Evolutionary conservation across 2,329 filamentous ascomycete genomes (phyloP).

Genomic region (Colletotrichum tamarilloi): DNA sequence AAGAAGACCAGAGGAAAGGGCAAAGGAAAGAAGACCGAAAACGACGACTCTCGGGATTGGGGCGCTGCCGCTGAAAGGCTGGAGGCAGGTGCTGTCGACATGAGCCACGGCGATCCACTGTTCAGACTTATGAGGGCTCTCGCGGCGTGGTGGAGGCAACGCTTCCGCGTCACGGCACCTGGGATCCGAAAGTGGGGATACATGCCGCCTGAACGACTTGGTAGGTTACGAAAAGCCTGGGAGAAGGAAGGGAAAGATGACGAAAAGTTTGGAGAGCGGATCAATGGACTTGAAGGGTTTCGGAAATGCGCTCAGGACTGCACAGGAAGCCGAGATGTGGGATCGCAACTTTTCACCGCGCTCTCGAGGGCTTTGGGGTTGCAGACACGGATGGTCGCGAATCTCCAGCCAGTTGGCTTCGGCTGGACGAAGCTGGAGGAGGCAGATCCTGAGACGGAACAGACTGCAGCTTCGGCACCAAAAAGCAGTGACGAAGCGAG

Average conservation of each 20-base stretch:
- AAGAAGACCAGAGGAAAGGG: constrained; percentile 49
- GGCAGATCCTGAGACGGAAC: constrained; percentile 65
- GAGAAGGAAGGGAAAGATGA: constrained; percentile 70
- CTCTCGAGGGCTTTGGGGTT: constrained; percentile 83
- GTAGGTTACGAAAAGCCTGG: constrained; percentile 79
- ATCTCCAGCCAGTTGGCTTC: constrained; percentile 87
- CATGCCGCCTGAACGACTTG: constrained; percentile 78
- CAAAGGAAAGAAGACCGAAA: constrained; percentile 48
- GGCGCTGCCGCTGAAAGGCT: constrained; percentile 73
- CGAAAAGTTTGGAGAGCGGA: constrained; percentile 79
- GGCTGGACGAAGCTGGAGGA: constrained; percentile 92
- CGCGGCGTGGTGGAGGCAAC: constrained; percentile 88
- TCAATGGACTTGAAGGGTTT: constrained; percentile 75
- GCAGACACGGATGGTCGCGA: constrained; percentile 85
- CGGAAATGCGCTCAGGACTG: constrained; percentile 75
- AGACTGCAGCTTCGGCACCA: not conserved
- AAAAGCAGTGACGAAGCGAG: constrained; percentile 31
- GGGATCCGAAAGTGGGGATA: constrained; percentile 92
- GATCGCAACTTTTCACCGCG: constrained; percentile 89
- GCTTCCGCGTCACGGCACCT: constrained; percentile 81
- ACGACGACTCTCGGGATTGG: constrained; percentile 71
- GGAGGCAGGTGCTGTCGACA: constrained; percentile 77
- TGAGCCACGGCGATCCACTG: constrained; percentile 86
- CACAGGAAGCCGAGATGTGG: constrained; percentile 86
- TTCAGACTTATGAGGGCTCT: constrained; percentile 80